Base-by-base conservation (phyloP, 225 moss, liverwort and hornwort genomes). In the Antitrichia curtipendula region DNA sequence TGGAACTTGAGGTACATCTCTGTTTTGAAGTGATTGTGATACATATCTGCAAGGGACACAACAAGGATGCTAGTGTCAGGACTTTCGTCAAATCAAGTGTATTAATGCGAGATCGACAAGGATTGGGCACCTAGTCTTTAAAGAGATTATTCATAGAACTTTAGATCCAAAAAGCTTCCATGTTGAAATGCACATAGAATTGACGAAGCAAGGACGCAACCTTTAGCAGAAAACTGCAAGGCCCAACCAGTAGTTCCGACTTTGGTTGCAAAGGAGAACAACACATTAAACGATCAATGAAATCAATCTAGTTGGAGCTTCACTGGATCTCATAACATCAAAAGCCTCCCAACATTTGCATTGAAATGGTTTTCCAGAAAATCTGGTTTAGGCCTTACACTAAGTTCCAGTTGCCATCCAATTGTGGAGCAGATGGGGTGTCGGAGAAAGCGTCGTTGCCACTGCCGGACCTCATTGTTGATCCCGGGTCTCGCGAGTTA, bases 371-470 rank as follows among this genome's bases (percentile, higher is more conserved):
- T 59, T 36, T 65, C 75, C 66, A 56, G 57, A 25, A 75, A 32
- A 75, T 60, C 22, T 43, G 31, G 59, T 62, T 25, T 66, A 47
- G 84, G 47, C 81, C 94, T 94, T 91, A 98, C 96, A 95, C 95
- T 89, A 99, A 89, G 53, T 89, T 92, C 99, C 99, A 99, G 80
- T 96, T 93, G 74, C 99, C 99, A 83, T 96, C 96, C 82, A 99
- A 83, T 53, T 94, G 94, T 22, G 96, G 95, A 87, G 80, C 84
- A 62, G 93, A 88, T 58, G 94, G 92, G 53, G 91, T 88, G 78
- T 88, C 83, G 49, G 96, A 75, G 58, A 96, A 86, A 31, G 96
- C 52, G 31, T 96, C 98, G 53, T 87, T 90, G 53, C 76, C 74
- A 70, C 87, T 52, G 87, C 93, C 81, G 32, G 89, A 83, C 64